phyloP scores from a whole-genome alignment of 83 land plant genomes.

The Larix sibirica region DNA sequence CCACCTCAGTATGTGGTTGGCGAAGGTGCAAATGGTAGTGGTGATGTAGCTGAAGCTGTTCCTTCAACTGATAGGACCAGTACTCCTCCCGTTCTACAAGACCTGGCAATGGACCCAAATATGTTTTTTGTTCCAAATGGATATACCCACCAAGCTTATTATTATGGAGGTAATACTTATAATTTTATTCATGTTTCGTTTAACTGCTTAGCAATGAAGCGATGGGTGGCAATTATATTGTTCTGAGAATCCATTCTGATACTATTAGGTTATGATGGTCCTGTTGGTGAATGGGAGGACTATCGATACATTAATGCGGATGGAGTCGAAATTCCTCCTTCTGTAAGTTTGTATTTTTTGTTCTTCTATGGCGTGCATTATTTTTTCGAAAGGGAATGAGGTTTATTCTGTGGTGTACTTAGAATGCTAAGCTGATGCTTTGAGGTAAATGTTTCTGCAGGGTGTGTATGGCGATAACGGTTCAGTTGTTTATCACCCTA shows the following conservation, averaged over 20 bases:
- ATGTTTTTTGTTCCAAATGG: constrained; percentile 46
- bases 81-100: constrained; percentile 46
- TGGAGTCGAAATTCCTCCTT: constrained; percentile 44
- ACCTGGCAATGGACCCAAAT: constrained; percentile 27
- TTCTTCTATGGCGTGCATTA: not conserved
- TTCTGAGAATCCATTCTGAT: not conserved
- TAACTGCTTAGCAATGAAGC: not conserved
- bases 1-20: not conserved
- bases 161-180: constrained; percentile 50
- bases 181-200: not conserved
- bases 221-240: not conserved
- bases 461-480: constrained; percentile 72
- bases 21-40: constrained; percentile 16
- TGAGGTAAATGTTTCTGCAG: constrained; percentile 23
- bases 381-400: not conserved
- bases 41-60: constrained; percentile 12
- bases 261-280: constrained; percentile 46
- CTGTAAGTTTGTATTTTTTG: constrained; percentile 29
- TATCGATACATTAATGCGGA: constrained; percentile 44
- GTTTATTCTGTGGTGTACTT: not conserved
- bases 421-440: not conserved
- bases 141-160: constrained; percentile 35
- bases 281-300: constrained; percentile 55
- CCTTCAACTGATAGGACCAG: constrained; percentile 33
- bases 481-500: constrained; percentile 51